A percentile compares a stretch with the other conserved stretches of the same genome.
Evolutionary conservation across 2,329 filamentous ascomycete species (phyloP).

Genomic region (Trichoderma pleuroti): DNA sequence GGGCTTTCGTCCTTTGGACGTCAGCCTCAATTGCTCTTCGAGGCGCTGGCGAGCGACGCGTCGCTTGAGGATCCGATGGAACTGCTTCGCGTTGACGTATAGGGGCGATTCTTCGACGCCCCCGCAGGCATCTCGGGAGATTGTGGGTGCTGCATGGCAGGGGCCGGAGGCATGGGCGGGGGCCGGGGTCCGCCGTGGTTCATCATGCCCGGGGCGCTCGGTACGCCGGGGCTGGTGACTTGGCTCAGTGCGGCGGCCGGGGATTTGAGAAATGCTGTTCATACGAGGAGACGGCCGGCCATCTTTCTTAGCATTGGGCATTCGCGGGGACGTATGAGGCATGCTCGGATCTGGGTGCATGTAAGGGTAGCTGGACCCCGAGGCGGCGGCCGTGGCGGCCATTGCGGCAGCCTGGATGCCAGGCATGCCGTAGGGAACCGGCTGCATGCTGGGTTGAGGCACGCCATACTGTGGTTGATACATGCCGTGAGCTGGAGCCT

Average conservation of each 20-base stretch:
- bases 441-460: constrained; percentile 68
- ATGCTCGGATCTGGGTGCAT: constrained; percentile 67
- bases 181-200: constrained; percentile 57
- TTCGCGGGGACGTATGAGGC: constrained; percentile 71
- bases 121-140: constrained; percentile 75
- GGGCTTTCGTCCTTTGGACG: constrained; percentile 92
- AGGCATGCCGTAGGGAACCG: constrained; percentile 65
- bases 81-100: constrained; percentile 98
- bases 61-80: constrained; percentile 93
- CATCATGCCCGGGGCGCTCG: constrained; percentile 72
- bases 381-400: constrained; percentile 86
- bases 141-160: constrained; percentile 64
- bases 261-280: constrained; percentile 58
- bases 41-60: constrained; percentile 89
- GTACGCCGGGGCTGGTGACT: constrained; percentile 70
- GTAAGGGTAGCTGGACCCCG: constrained; percentile 72
- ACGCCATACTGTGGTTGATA: constrained; percentile 78
- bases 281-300: constrained; percentile 76
- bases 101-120: constrained; percentile 85
- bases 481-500: constrained; percentile 67
- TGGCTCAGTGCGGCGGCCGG: constrained; percentile 70
- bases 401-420: constrained; percentile 87
- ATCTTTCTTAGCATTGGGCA: constrained; percentile 71
- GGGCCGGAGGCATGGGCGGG: constrained; percentile 59
- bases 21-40: constrained; percentile 86